Conservation (phyloP, 2,329 filamentous ascomycete genomes). For the Ophiocordyceps camponoti-floridani region DNA sequence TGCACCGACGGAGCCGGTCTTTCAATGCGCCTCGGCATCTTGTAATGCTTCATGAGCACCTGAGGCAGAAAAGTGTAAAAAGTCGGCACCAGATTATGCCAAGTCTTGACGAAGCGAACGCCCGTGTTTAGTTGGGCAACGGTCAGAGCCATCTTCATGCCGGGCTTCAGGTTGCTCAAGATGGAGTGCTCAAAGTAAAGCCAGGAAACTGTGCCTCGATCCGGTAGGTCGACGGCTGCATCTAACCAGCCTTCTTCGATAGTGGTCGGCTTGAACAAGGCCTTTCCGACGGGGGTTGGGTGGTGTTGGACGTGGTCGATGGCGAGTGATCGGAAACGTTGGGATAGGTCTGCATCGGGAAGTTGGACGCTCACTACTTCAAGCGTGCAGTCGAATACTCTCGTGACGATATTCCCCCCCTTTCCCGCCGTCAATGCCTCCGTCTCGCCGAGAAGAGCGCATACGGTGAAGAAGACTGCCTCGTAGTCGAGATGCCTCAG, state of each 20-base stretch:
- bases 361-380: slow-evolving; percentile 37
- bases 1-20: slow-evolving; percentile 27
- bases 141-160: slow-evolving; percentile 41
- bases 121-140: slow-evolving; percentile 44
- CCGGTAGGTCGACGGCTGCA: slow-evolving; percentile 4
- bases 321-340: slow-evolving; percentile 24
- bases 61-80: slow-evolving; percentile 52
- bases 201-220: slow-evolving; percentile 8
- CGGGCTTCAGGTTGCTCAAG: slow-evolving; percentile 34
- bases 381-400: slow-evolving; percentile 35
- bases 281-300: slow-evolving; percentile 24
- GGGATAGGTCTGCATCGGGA: slow-evolving; percentile 20
- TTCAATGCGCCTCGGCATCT: slow-evolving; percentile 28
- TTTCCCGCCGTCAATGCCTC: slow-evolving; percentile 13
- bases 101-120: slow-evolving; percentile 44
- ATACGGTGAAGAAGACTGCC: slow-evolving; percentile 22
- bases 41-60: slow-evolving; percentile 50
- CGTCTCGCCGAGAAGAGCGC: slow-evolving; percentile 19
- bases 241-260: slow-evolving; percentile 31
- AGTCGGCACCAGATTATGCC: slow-evolving; percentile 35
- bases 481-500: slow-evolving; percentile 24
- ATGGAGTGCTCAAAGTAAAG: slow-evolving; percentile 52
- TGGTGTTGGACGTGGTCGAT: slow-evolving; percentile 13
- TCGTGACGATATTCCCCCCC: slow-evolving; percentile 9
- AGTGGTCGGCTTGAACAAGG: slow-evolving; percentile 22